Percentiles rank a stretch among this genome's conserved stretches.
Evolutionary conservation across 2,329 filamentous ascomycete species (phyloP).

Genomic region (Aspergillus glaucus): DNA sequence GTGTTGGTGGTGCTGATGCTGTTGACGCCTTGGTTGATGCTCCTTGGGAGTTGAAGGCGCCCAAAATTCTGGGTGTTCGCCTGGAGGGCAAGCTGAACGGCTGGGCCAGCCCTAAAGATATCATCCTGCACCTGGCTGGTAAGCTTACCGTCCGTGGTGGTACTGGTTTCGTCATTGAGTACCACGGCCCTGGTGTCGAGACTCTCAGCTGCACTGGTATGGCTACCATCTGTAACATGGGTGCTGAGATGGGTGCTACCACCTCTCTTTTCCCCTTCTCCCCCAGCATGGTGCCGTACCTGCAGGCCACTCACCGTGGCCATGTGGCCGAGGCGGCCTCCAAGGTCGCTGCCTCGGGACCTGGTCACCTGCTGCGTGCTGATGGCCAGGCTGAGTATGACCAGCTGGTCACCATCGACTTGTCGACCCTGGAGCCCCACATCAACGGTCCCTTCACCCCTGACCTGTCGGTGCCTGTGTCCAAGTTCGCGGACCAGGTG

Average conservation of each 20-base stretch:
- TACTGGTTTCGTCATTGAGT: conserved; percentile 92
- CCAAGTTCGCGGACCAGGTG: conserved; percentile 79
- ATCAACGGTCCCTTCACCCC: conserved; percentile 97
- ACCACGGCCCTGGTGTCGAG: conserved; percentile 83
- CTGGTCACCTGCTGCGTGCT: conserved; percentile 64
- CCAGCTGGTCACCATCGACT: conserved; percentile 80
- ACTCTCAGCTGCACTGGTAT: conserved; percentile 87
- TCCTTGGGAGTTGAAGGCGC: conserved; percentile 95
- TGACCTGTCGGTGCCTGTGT: conserved; percentile 87
- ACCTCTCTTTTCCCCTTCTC: conserved; percentile 95
- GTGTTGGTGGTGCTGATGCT: conserved; percentile 93
- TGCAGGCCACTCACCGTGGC: conserved; percentile 72
- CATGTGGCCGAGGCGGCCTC: conserved; percentile 63
- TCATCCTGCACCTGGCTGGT: conserved; percentile 85
- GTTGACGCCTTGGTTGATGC: conserved; percentile 94
- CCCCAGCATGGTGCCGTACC: conserved; percentile 73
- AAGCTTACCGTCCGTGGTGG: conserved; percentile 87
- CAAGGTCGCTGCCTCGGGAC: conserved; percentile 52
- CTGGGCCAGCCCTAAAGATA: conserved; percentile 92
- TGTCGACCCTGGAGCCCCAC: conserved; percentile 85
- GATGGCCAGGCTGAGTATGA: conserved; percentile 84
- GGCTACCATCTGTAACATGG: conserved; percentile 90
- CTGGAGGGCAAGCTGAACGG: conserved; percentile 76
- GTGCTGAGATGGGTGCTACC: conserved; percentile 82
- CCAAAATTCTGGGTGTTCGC: conserved; percentile 78